Evolutionary conservation across 2,329 filamentous ascomycete species (phyloP).

Genomic region (Alternaria sp.): DNA sequence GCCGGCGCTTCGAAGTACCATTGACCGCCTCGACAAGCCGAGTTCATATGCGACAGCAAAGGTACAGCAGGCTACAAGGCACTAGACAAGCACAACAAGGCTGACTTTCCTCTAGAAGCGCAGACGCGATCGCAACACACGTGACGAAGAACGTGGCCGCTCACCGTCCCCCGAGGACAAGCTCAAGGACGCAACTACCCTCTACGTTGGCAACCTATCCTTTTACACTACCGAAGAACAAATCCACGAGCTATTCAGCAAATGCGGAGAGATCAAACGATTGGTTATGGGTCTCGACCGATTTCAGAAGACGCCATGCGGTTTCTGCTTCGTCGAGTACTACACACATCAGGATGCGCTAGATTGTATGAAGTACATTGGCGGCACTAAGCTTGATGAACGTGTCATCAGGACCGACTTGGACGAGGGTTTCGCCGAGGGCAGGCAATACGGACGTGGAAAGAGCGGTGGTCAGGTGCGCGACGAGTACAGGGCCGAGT

Average conservation of each 20-base stretch:
- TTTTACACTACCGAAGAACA: conserved; percentile 99
- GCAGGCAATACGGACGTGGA: conserved; percentile 92
- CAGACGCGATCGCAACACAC: conserved; percentile 67
- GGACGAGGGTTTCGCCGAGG: conserved; percentile 95
- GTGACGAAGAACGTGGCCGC: conserved; percentile 63
- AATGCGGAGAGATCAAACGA: conserved; percentile 96
- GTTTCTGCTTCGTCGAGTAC: conserved; percentile 99
- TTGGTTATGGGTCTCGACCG: conserved; percentile 97
- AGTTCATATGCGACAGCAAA: conserved; percentile 91
- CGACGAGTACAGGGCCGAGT: conserved; percentile 97
- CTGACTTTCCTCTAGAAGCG: conserved; percentile 67
- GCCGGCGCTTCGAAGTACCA: conserved; percentile 71
- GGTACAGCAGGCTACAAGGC: conserved; percentile 58
- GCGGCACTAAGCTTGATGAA: conserved; percentile 97
- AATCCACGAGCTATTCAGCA: conserved; percentile 95
- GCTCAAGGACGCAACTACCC: conserved; percentile 85
- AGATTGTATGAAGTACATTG: conserved; percentile 98
- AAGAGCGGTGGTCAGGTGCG: conserved; percentile 97
- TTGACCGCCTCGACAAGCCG: conserved; percentile 91
- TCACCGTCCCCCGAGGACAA: conserved; percentile 76
- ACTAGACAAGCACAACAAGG: not conserved
- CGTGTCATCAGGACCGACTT: conserved; percentile 94
- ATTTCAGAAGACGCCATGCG: conserved; percentile 96
- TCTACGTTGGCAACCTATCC: conserved; percentile 97
- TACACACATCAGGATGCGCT: conserved; percentile 97